A percentile compares a stretch with the other conserved stretches of the same genome.
Evolutionary conservation across 805 yeast species (phyloP).

Genomic region (Candida maris): DNA sequence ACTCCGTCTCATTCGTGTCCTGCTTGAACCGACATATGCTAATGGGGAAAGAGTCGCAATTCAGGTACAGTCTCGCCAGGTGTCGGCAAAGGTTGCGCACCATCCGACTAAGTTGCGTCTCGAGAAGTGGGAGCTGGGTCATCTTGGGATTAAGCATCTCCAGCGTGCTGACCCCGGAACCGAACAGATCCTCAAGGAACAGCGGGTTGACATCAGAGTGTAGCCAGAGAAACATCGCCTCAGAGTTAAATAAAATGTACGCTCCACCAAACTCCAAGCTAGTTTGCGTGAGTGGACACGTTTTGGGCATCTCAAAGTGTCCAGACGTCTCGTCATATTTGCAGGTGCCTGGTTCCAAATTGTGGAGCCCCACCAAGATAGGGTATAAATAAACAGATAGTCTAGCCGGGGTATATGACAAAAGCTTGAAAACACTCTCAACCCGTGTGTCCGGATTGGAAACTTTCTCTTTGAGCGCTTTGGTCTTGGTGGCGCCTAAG

Average conservation of each 20-base stretch:
- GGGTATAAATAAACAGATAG: slow-evolving; percentile 75
- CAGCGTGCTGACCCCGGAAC: slow-evolving; percentile 43
- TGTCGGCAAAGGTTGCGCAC: slow-evolving; percentile 60
- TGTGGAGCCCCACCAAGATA: slow-evolving; percentile 68
- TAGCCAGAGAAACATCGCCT: slow-evolving; percentile 55
- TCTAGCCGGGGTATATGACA: slow-evolving; percentile 50
- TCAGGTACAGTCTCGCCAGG: slow-evolving; percentile 41
- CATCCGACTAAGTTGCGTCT: slow-evolving; percentile 65
- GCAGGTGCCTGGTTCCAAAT: slow-evolving; percentile 56
- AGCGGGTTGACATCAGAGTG: slow-evolving; percentile 65
- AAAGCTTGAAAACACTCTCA: slow-evolving; percentile 47
- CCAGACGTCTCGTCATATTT: slow-evolving; percentile 39
- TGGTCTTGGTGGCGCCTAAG: slow-evolving; percentile 66
- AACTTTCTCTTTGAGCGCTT: slow-evolving; percentile 51
- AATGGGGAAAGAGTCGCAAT: slow-evolving; percentile 42
- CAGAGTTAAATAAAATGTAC: slow-evolving; percentile 72
- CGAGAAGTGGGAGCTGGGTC: slow-evolving; percentile 65
- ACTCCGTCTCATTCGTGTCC: slow-evolving; percentile 56
- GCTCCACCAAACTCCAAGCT: slow-evolving; percentile 64
- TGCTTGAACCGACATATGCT: slow-evolving; percentile 61
- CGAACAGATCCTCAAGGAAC: slow-evolving; percentile 73
- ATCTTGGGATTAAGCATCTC: slow-evolving; percentile 45
- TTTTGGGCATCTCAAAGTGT: slow-evolving; percentile 47
- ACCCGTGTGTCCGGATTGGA: slow-evolving; percentile 64
- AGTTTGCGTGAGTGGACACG: slow-evolving; percentile 40